Base-by-base conservation (phyloP, 208 protist species). In the Wallacemonas rigidus region DNA sequence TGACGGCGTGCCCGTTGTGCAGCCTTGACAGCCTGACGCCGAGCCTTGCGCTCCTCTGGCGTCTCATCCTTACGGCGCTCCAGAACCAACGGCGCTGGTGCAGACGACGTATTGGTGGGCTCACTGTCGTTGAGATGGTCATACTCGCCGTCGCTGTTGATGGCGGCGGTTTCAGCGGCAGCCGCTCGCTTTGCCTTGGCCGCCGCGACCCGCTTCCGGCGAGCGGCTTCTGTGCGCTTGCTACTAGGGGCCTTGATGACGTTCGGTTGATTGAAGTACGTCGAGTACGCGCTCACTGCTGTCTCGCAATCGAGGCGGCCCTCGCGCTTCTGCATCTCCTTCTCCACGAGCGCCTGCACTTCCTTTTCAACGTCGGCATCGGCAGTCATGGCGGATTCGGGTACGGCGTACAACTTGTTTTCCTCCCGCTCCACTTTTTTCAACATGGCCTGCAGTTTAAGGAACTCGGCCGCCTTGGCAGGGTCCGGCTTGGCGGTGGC, bases 251-350 rank as follows among this genome's bases (percentile, higher is more conserved):
- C 79, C n/a, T 78, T 64, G 73, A 97, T 94, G 2, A 96, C 80
- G 67, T 94, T 94, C 11, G 93, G 93, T 65, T 97, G 93, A 71
- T 97, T 95, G 79, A 88, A 92, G 71, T 94, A 92, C 8, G 85
- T 95, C 1, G 87, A 93, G 71, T 87, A 88, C 9, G 83, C 72
- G 56, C 83, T 93, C 14, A 96, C 76, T 15, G 79, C 90, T 0
- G 87, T 97, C 69, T 97, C 93, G 72, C 88, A 93, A 78, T 97
- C 93, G 36, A 94, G 45, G 39, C 81, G 86, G 50, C 82, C 75
- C 36, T 57, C 17, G 60, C 60, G 60, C 40, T 48, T 65, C 43
- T 65, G 40, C 3, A 65, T 4, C 40, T 45, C 62, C 76, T 78
- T 17, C 77, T 55, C 26, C 9, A 47, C 43, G 40, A 72, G 67